Percentiles rank a stretch among this genome's conserved stretches.
phyloP scores from a whole-genome alignment of 768 basidiomycete genomes.

The Wakefieldia striispora region DNA sequence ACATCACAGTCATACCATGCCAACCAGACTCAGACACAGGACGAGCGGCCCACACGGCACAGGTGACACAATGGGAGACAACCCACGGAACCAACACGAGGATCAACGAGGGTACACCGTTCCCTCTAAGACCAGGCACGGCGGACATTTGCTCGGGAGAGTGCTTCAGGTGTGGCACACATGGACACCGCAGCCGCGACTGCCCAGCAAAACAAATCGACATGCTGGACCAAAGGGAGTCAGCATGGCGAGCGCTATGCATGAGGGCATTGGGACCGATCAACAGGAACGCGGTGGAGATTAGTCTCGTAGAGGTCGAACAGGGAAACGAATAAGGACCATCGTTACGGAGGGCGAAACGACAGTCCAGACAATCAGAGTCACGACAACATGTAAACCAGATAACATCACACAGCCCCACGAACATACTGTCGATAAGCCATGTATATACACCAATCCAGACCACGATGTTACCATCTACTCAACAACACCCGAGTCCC shows the following conservation, averaged over 20 bases:
- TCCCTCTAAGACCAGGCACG: neutral
- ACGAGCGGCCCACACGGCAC: neutral
- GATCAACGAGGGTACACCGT: neutral
- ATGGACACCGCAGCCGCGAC: neutral
- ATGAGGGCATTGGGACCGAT: neutral
- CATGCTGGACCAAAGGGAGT: neutral
- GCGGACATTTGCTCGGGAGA: neutral
- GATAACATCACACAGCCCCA: neutral
- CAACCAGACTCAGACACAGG: neutral
- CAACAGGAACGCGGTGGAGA: neutral
- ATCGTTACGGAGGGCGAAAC: neutral
- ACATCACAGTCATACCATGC: neutral
- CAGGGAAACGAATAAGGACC: neutral
- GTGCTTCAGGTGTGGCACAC: neutral
- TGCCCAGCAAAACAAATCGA: neutral
- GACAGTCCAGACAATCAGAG: no score
- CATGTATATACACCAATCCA: no score
- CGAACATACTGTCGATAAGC: neutral
- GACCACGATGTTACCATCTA: no score
- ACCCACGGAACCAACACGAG: neutral
- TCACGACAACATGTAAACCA: no score
- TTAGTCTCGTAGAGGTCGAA: neutral
- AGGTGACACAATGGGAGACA: neutral
- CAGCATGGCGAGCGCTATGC: neutral
- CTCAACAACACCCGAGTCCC: neutral